Percentiles rank a stretch among this genome's conserved stretches.
phyloP scores from a whole-genome alignment of 352 stramenopile species.

The Pythium coloratum region DNA sequence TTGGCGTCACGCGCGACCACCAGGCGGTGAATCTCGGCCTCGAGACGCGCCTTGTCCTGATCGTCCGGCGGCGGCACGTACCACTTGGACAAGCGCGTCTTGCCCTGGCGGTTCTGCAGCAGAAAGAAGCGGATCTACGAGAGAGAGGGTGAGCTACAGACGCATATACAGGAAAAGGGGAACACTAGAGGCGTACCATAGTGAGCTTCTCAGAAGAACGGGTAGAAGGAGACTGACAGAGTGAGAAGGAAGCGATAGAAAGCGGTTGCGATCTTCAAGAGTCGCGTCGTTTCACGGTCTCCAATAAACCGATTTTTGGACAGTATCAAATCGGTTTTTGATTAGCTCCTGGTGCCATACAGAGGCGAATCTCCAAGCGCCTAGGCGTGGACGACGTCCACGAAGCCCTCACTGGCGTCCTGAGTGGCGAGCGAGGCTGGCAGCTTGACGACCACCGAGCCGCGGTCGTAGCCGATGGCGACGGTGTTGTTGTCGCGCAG shows the following conservation, averaged over 20 bases:
- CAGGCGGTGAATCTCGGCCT: conserved; percentile 90
- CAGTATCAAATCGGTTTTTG: background rate
- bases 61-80: conserved; percentile 90
- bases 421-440: background rate
- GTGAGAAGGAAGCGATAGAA: background rate
- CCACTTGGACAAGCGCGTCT: conserved; percentile 99
- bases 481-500: conserved; percentile 48
- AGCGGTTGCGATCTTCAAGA: conserved; percentile 27
- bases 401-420: background rate
- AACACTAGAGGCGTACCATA: background rate
- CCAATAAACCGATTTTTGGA: background rate
- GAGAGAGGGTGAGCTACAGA: background rate
- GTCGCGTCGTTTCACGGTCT: background rate
- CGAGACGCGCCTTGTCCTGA: conserved; percentile 80
- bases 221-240: background rate
- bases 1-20: conserved; percentile 88
- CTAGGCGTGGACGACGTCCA: background rate
- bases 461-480: conserved; percentile 66
- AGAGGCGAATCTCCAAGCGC: background rate
- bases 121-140: conserved; percentile 96
- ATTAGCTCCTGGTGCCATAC: background rate
- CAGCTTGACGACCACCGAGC: conserved; percentile 10
- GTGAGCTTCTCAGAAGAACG: background rate
- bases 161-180: background rate
- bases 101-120: conserved; percentile 98